phyloP scores from a whole-genome alignment of 2,329 filamentous ascomycete species.

The Penicillium sp. region DNA sequence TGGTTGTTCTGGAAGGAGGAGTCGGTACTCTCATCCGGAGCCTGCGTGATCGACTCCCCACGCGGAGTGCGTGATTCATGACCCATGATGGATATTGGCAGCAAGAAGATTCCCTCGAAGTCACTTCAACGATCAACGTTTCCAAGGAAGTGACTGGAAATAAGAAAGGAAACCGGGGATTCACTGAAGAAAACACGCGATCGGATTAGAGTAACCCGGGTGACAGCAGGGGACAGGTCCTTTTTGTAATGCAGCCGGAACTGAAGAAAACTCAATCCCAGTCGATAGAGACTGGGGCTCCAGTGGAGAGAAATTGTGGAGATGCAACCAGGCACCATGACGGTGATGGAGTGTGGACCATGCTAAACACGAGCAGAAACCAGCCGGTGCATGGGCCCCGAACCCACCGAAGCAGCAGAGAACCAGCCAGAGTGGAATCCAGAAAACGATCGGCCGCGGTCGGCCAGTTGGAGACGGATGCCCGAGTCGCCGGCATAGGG shows the following conservation, averaged over 20 bases:
- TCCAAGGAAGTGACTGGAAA: background rate
- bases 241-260: constrained; percentile 17
- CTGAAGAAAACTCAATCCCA: constrained; percentile 1
- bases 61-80: constrained; percentile 26
- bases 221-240: constrained; percentile 10
- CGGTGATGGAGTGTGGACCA: no score
- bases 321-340: constrained; percentile 11
- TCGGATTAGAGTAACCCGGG: background rate
- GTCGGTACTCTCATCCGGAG: constrained; percentile 20
- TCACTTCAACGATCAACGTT: background rate
- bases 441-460: constrained; percentile 14
- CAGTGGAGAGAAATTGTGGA: constrained; percentile 19
- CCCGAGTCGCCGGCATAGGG: constrained; percentile 9
- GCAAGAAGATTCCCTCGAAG: no score
- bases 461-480: constrained; percentile 13
- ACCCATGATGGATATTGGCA: constrained; percentile 31
- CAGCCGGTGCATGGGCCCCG: constrained; percentile 18
- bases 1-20: constrained; percentile 16
- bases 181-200: background rate
- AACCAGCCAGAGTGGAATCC: constrained; percentile 16
- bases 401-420: constrained; percentile 8
- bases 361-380: constrained; percentile 3
- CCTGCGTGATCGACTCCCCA: constrained; percentile 31
- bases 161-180: background rate
- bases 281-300: constrained; percentile 1